phyloP scores from a whole-genome alignment of 31 red algal genomes.

The Asparagopsis taxiformis region DNA sequence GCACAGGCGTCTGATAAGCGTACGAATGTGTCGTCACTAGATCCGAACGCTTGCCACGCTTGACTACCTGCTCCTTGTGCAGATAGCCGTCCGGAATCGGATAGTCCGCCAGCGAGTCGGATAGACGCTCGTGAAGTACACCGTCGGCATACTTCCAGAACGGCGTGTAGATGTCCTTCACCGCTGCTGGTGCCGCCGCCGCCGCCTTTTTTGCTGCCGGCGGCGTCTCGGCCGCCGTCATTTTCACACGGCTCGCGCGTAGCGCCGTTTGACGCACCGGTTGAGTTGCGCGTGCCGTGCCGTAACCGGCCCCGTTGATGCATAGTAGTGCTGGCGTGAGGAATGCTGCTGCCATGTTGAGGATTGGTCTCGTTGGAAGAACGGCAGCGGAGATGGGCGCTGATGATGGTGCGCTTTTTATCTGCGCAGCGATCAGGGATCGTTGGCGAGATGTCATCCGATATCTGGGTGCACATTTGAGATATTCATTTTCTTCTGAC shows the following conservation, averaged over 20 bases:
- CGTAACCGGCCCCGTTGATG: too few relatives aligned
- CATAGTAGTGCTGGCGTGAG: too few relatives aligned
- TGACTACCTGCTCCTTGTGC: constrained; percentile 83
- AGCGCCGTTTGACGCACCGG: background rate
- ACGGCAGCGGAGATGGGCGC: too few relatives aligned
- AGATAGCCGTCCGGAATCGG: constrained; percentile 87
- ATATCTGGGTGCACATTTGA: too few relatives aligned
- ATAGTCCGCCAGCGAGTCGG: constrained; percentile 70
- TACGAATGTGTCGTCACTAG: constrained; percentile 79
- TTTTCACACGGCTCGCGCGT: too few relatives aligned
- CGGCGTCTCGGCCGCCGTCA: constrained; percentile 25
- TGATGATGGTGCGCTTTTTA: too few relatives aligned
- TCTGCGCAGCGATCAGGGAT: too few relatives aligned
- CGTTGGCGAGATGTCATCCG: too few relatives aligned
- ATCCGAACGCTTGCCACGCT: constrained; percentile 74
- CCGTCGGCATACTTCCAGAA: constrained; percentile 83
- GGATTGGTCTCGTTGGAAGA: too few relatives aligned
- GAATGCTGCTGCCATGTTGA: too few relatives aligned
- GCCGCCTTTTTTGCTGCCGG: constrained; percentile 6
- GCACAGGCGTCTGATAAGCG: constrained; percentile 82
- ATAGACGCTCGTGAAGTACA: constrained; percentile 63
- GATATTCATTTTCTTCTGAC: too few relatives aligned
- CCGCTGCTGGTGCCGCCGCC: constrained; percentile 8
- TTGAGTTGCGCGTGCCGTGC: too few relatives aligned
- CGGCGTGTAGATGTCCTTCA: constrained; percentile 83